phyloP scores from a whole-genome alignment of 2,329 filamentous ascomycete species.

The Colletotrichum truncatum region DNA sequence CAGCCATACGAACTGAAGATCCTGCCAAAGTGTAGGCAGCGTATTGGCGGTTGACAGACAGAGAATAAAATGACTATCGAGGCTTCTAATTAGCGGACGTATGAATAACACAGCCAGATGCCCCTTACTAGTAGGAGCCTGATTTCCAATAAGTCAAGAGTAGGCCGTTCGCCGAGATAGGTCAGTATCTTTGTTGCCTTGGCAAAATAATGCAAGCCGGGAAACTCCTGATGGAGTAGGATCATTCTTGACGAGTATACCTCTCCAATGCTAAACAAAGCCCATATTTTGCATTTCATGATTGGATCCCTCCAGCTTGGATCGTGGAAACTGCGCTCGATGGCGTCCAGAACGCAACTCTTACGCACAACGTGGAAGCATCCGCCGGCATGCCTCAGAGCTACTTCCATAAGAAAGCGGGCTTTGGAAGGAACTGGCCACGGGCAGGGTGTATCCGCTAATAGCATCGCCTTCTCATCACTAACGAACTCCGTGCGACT shows the following conservation, averaged over 20 bases:
- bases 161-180: slow-evolving; percentile 51
- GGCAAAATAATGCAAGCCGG: slow-evolving; percentile 53
- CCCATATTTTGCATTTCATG: slow-evolving; percentile 50
- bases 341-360: slow-evolving; percentile 44
- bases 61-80: slow-evolving; percentile 51
- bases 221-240: slow-evolving; percentile 44
- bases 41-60: slow-evolving; percentile 53
- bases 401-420: slow-evolving; percentile 48
- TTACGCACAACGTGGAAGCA: slow-evolving; percentile 51
- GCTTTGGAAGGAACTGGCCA: slow-evolving; percentile 50
- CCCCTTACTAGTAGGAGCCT: slow-evolving; percentile 54
- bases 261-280: slow-evolving; percentile 55
- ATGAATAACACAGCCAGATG: slow-evolving; percentile 25
- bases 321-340: slow-evolving; percentile 48
- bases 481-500: slow-evolving; percentile 44
- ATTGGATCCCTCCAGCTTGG: slow-evolving; percentile 43
- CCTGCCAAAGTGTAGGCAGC: slow-evolving; percentile 53
- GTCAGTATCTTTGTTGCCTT: slow-evolving; percentile 48
- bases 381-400: slow-evolving; percentile 48
- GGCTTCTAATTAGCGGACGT: neutral
- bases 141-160: slow-evolving; percentile 52
- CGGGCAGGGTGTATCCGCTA: slow-evolving; percentile 40
- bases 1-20: slow-evolving; percentile 51
- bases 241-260: slow-evolving; percentile 52
- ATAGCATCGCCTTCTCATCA: slow-evolving; percentile 37